Evolutionary conservation across 208 protist genomes (phyloP).

Genomic region (Naegleria fowleri): DNA sequence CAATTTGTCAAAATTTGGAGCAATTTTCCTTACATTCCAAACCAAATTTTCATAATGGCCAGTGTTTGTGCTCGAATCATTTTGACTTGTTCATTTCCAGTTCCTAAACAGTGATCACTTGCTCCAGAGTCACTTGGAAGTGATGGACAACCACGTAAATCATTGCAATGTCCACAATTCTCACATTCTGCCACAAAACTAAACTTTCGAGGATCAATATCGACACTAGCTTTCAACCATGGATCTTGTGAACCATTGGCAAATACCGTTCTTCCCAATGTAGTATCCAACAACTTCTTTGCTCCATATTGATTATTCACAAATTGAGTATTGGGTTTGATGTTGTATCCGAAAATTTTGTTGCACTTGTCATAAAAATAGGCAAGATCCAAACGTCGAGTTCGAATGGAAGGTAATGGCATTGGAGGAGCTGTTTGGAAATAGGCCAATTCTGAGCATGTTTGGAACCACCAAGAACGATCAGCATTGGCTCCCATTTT

Average conservation of each 20-base stretch:
- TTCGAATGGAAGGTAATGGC: background rate
- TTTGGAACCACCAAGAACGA: background rate
- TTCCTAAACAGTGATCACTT: background rate
- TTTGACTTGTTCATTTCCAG: background rate
- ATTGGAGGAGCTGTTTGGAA: background rate
- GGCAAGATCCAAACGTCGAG: background rate
- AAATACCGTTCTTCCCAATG: background rate
- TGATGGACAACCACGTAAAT: conserved; percentile 4
- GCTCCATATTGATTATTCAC: background rate
- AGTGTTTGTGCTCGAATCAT: background rate
- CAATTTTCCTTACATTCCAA: background rate
- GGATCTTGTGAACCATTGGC: conserved; percentile 22
- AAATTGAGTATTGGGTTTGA: background rate
- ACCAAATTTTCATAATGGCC: background rate
- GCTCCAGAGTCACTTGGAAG: background rate
- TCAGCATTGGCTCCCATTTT: background rate
- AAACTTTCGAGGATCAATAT: too few relatives aligned
- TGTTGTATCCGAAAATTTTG: background rate
- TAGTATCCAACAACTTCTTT: background rate
- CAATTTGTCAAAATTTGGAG: too few relatives aligned
- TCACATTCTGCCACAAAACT: background rate
- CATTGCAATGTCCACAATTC: conserved; percentile 19
- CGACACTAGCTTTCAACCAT: background rate
- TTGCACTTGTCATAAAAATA: background rate
- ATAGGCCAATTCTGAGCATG: background rate